Conservation (phyloP, 164 flowering plant species). For the Amborella trichopoda region DNA sequence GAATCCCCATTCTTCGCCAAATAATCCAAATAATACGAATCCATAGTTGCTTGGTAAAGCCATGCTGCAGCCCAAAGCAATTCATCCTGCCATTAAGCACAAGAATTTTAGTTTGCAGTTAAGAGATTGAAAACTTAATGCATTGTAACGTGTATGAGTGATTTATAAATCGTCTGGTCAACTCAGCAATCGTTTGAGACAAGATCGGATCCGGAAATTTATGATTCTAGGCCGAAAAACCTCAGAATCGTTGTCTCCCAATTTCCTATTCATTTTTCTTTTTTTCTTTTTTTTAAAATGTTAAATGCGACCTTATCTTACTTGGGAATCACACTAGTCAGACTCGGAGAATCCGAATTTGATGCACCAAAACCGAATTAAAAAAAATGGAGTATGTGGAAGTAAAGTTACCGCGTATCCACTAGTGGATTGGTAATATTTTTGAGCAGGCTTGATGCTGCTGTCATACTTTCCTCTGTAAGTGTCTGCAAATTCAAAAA, state of each 20-base stretch:
- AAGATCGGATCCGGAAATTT: no score
- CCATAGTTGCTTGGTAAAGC: constrained; percentile 65
- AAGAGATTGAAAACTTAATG: no score
- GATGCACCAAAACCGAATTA: background rate
- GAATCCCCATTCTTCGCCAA: constrained; percentile 58
- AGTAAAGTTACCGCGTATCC: constrained; percentile 45
- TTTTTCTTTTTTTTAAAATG: no score
- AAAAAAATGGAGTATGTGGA: background rate
- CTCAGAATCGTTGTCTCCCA: no score
- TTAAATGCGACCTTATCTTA: no score
- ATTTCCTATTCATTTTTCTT: no score
- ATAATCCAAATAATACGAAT: constrained; percentile 50
- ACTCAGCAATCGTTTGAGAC: no score
- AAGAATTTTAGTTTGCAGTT: no score
- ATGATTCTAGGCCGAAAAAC: no score
- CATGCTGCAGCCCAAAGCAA: constrained; percentile 90
- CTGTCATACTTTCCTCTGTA: constrained; percentile 66
- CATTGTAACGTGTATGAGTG: no score
- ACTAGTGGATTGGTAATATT: constrained; percentile 58
- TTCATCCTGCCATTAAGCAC: constrained; percentile 65
- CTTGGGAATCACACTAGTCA: no score
- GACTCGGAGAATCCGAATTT: background rate
- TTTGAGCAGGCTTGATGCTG: constrained; percentile 52
- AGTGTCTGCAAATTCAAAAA: constrained; percentile 59
- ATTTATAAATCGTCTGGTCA: no score